Evolutionary conservation across 768 basidiomycete species (phyloP).

Genomic region (Lanmaoa rubissima): DNA sequence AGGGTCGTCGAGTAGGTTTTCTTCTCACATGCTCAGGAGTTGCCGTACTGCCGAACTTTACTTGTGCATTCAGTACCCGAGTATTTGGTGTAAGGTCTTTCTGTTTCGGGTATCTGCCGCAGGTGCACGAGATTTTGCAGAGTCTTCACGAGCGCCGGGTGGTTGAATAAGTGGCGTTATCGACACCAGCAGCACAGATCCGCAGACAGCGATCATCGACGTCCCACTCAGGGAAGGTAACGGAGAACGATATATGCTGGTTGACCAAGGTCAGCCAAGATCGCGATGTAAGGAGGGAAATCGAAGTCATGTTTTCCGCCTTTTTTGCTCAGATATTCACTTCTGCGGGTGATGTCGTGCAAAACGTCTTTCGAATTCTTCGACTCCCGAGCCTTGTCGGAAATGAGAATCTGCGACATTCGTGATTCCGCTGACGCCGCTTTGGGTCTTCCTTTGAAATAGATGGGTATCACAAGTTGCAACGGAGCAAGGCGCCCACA

Average conservation of each 20-base stretch:
- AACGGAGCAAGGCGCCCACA: too few relatives aligned
- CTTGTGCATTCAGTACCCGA: background rate
- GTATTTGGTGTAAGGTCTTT: background rate
- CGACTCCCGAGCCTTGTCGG: too few relatives aligned
- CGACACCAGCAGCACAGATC: conserved; percentile 5
- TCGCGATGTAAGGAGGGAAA: conserved; percentile 15
- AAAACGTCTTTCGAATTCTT: background rate
- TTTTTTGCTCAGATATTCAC: background rate
- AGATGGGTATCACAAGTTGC: conserved; percentile 10
- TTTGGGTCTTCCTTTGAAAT: background rate
- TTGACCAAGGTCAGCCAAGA: conserved; percentile 14
- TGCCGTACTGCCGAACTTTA: conserved; percentile 3
- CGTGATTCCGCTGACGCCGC: background rate
- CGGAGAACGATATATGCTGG: background rate
- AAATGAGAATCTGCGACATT: too few relatives aligned
- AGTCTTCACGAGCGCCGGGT: background rate
- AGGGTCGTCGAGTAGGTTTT: background rate
- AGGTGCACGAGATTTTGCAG: conserved; percentile 1
- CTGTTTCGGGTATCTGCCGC: background rate
- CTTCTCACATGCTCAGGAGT: background rate
- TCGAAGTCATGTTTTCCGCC: background rate
- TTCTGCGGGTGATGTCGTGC: background rate
- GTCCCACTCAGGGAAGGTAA: background rate
- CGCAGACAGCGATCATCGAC: conserved; percentile 11
- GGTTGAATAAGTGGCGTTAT: conserved; percentile 2